phyloP scores from a whole-genome alignment of 2,329 filamentous ascomycete species.

The Leptographium flavum region DNA sequence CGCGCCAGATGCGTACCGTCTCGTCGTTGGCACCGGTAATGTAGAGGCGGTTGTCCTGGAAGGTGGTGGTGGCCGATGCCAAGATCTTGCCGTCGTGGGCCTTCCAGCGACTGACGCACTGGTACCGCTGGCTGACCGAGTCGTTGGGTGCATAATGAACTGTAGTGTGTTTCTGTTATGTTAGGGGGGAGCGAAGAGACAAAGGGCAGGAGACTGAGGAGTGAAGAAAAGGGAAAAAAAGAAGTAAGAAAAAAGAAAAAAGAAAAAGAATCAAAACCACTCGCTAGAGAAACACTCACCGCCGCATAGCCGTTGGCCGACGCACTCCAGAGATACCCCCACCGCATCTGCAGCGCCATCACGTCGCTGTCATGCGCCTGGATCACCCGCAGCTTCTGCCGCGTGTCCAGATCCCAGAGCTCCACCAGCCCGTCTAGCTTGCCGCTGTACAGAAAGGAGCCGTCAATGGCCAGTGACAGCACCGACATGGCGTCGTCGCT shows the following conservation, averaged over 20 bases:
- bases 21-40: slow-evolving; percentile 92
- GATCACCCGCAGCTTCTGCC: slow-evolving; percentile 77
- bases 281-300: slow-evolving; percentile 33
- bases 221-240: background rate
- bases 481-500: slow-evolving; percentile 48
- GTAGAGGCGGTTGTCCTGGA: slow-evolving; percentile 64
- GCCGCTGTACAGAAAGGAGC: slow-evolving; percentile 84
- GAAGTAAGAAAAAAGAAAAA: background rate
- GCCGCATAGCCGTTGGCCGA: slow-evolving; percentile 80
- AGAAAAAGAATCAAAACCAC: slow-evolving; percentile 4
- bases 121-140: slow-evolving; percentile 38
- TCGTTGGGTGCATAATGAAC: slow-evolving; percentile 46
- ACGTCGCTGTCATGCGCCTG: slow-evolving; percentile 70
- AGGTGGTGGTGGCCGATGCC: slow-evolving; percentile 61
- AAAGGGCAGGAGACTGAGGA: too few species aligned
- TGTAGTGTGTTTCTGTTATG: slow-evolving; percentile 49
- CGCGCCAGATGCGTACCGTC: slow-evolving; percentile 76
- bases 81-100: slow-evolving; percentile 82
- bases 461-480: slow-evolving; percentile 72
- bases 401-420: slow-evolving; percentile 92
- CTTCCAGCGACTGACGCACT: slow-evolving; percentile 20
- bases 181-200: slow-evolving; percentile 1
- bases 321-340: slow-evolving; percentile 74
- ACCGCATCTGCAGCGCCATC: slow-evolving; percentile 73
- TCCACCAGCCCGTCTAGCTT: slow-evolving; percentile 80